Conservation (phyloP, 352 stramenopile species). For the Phytophthora uliginosa region DNA sequence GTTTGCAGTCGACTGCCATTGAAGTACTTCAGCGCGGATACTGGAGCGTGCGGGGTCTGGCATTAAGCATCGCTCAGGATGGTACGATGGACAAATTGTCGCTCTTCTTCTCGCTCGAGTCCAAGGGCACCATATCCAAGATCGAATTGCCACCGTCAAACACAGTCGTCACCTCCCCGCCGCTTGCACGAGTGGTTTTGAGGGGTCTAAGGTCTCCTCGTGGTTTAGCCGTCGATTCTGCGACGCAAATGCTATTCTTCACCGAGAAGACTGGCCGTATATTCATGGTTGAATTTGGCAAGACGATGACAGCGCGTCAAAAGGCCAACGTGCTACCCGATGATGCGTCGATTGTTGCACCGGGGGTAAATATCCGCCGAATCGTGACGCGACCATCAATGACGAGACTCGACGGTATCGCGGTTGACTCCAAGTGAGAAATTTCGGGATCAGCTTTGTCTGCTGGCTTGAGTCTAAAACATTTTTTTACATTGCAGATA, state of each 20-base stretch:
- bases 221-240: constrained; percentile 52
- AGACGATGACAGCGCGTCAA: constrained; percentile 11
- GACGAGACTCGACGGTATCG: constrained; percentile 70
- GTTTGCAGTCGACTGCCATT: constrained; percentile 51
- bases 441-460: neutral
- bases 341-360: constrained; percentile 23
- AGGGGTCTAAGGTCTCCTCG: constrained; percentile 56
- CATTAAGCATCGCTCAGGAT: constrained; percentile 12
- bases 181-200: constrained; percentile 39
- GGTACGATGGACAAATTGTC: constrained; percentile 2
- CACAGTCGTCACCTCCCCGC: constrained; percentile 6
- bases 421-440: constrained; percentile 60
- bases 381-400: constrained; percentile 54
- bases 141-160: constrained; percentile 13
- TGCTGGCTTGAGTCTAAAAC: neutral
- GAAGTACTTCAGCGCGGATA: constrained; percentile 47
- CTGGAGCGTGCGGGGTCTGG: constrained; percentile 70
- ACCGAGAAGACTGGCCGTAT: constrained; percentile 79
- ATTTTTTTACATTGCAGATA: constrained; percentile 38
- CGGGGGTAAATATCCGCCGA: constrained; percentile 20
- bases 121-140: constrained; percentile 60
- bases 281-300: constrained; percentile 33
- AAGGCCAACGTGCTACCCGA: constrained; percentile 14
- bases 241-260: constrained; percentile 60
- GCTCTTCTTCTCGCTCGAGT: constrained; percentile 71